phyloP scores from a whole-genome alignment of 1,284 basidiomycete genomes.

The Stereum hirsutum region DNA sequence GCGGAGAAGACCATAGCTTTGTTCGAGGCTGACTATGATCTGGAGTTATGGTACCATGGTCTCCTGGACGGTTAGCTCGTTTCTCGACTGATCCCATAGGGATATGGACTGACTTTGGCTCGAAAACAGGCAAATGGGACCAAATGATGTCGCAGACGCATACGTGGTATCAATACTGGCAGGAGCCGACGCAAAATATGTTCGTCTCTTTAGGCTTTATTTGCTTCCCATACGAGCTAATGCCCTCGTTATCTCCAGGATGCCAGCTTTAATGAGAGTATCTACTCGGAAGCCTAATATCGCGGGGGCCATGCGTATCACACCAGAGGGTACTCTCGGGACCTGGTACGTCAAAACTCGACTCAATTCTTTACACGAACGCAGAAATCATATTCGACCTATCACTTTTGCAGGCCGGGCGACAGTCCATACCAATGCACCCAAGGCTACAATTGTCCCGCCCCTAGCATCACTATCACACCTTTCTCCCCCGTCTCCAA shows the following conservation, averaged over 20 bases:
- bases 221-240: background rate
- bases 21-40: conserved; percentile 49
- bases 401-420: conserved; percentile 55
- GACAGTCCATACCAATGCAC: conserved; percentile 50
- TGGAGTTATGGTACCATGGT: conserved; percentile 49
- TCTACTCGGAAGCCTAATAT: conserved; percentile 48
- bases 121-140: conserved; percentile 43
- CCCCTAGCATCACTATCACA: conserved; percentile 42
- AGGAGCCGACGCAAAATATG: conserved; percentile 57
- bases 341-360: conserved; percentile 35
- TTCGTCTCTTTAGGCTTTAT: conserved; percentile 16
- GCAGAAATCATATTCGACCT: too few species aligned
- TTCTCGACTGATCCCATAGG: background rate
- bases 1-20: conserved; percentile 45
- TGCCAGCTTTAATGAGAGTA: conserved; percentile 47
- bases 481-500: conserved; percentile 42
- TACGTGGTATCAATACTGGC: conserved; percentile 61
- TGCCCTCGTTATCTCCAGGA: conserved; percentile 25
- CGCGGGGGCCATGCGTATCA: conserved; percentile 50
- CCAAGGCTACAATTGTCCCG: conserved; percentile 38
- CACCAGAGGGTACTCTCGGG: conserved; percentile 48
- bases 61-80: conserved; percentile 39
- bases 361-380: background rate
- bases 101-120: background rate
- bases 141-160: conserved; percentile 68